These are phyloP conservation scores for Guadua angustifolia DNA, from an alignment of 176 grass and related monocot genomes.

Conservation along the genomic window DNA sequence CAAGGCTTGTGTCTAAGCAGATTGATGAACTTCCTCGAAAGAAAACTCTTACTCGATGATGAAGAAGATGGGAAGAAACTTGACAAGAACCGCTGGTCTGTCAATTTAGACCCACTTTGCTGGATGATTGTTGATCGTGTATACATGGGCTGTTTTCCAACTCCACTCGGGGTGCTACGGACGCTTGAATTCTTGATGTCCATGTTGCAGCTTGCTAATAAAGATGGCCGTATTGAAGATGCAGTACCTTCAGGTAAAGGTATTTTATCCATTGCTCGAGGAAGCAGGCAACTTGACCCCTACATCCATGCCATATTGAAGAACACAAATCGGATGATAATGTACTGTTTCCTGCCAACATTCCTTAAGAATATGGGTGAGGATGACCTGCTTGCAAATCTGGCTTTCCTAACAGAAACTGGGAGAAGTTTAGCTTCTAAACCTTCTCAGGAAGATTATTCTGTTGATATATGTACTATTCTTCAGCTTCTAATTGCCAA, in stretches of 20 bases:
- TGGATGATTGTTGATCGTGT: slow-evolving; percentile 95
- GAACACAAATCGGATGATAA: slow-evolving; percentile 96
- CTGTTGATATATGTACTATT: slow-evolving; percentile 87
- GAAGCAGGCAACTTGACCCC: slow-evolving; percentile 80
- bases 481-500: slow-evolving; percentile 93
- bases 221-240: slow-evolving; percentile 96
- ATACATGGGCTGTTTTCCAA: slow-evolving; percentile 94
- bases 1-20: slow-evolving; percentile 96
- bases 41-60: slow-evolving; percentile 88
- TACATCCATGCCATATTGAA: slow-evolving; percentile 97
- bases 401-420: slow-evolving; percentile 74
- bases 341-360: slow-evolving; percentile 96
- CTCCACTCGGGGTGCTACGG: slow-evolving; percentile 79
- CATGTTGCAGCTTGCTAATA: slow-evolving; percentile 96
- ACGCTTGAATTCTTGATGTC: slow-evolving; percentile 93
- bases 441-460: slow-evolving; percentile 63
- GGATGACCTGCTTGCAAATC: slow-evolving; percentile 78
- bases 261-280: slow-evolving; percentile 94
- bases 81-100: slow-evolving; percentile 91
- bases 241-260: slow-evolving; percentile 83
- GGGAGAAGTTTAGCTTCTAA: slow-evolving; percentile 62
- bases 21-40: slow-evolving; percentile 99
- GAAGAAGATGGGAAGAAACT: slow-evolving; percentile 94
- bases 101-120: slow-evolving; percentile 92
- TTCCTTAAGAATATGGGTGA: slow-evolving; percentile 89